Evolutionary conservation across 2,329 filamentous ascomycete genomes (phyloP).

Genomic region (Knufia fluminis): DNA sequence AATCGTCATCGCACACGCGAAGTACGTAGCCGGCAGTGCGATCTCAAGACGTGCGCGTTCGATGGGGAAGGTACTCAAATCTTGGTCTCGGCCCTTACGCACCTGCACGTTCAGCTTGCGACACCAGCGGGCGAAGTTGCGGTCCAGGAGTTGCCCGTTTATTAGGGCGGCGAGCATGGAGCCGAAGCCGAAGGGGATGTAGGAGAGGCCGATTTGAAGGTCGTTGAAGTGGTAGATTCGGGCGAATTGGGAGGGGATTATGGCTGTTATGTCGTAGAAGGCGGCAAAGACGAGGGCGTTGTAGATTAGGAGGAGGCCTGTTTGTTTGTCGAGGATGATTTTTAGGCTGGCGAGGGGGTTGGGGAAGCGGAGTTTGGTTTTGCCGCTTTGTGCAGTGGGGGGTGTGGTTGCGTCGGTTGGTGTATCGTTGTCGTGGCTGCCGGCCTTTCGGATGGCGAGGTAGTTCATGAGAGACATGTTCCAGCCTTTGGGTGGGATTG

Average conservation of each 20-base stretch:
- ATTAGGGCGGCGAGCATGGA: conserved; percentile 22
- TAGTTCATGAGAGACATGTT: conserved; percentile 28
- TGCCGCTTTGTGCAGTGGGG: neutral
- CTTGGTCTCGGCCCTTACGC: conserved; percentile 46
- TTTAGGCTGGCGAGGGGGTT: conserved; percentile 32
- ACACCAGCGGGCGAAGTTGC: conserved; percentile 64
- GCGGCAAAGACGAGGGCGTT: conserved; percentile 38
- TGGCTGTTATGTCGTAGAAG: conserved; percentile 40
- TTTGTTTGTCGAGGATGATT: conserved; percentile 31
- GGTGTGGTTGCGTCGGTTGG: neutral
- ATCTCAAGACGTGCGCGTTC: conserved; percentile 32
- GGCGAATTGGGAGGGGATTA: conserved; percentile 38
- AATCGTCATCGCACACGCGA: conserved; percentile 24
- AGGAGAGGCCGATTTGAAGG: conserved; percentile 37
- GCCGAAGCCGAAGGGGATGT: conserved; percentile 25
- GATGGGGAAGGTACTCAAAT: conserved; percentile 45
- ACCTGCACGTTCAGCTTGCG: conserved; percentile 52
- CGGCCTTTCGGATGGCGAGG: conserved; percentile 20
- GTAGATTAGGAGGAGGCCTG: conserved; percentile 29
- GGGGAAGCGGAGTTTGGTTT: conserved; percentile 28
- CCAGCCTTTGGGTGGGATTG: conserved; percentile 30
- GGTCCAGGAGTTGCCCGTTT: conserved; percentile 51
- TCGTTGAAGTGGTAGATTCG: conserved; percentile 40
- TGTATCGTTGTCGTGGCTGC: conserved; percentile 2
- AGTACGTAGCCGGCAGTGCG: conserved; percentile 27